Evolutionary conservation across 2,329 filamentous ascomycete species (phyloP).

Genomic region (Basipetospora chlamydospora): DNA sequence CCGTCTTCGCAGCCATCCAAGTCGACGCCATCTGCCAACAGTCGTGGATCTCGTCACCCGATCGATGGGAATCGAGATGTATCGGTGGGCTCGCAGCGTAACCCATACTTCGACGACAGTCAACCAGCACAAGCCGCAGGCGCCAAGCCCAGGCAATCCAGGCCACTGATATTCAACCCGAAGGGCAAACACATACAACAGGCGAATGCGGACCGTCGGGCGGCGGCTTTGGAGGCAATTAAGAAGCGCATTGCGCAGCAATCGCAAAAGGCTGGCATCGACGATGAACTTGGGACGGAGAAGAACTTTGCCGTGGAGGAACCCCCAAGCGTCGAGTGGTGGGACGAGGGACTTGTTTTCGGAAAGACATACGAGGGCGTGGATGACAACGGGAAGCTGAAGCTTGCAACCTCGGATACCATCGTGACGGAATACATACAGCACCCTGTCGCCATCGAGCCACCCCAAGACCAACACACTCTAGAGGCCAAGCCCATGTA

Average conservation of each 20-base stretch:
- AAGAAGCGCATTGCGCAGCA: constrained; percentile 84
- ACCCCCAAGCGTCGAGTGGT: constrained; percentile 90
- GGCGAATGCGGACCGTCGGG: constrained; percentile 73
- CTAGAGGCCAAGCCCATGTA: constrained; percentile 79
- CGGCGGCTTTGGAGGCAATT: constrained; percentile 82
- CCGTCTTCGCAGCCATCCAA: too few species aligned
- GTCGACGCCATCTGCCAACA: too few species aligned
- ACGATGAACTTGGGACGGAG: constrained; percentile 79
- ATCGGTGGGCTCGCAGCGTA: constrained; percentile 19
- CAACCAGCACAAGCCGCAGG: constrained; percentile 42
- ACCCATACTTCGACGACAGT: constrained; percentile 72
- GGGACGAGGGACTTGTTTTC: constrained; percentile 75
- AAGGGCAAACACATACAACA: constrained; percentile 97
- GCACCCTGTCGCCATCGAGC: constrained; percentile 80
- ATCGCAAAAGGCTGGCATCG: constrained; percentile 79
- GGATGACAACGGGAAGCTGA: constrained; percentile 49
- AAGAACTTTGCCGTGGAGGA: constrained; percentile 75
- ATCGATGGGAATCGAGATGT: too few species aligned
- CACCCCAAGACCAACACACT: constrained; percentile 74
- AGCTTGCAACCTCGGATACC: constrained; percentile 62
- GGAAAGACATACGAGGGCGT: constrained; percentile 60
- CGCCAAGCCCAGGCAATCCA: constrained; percentile 51
- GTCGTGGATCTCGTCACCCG: too few species aligned
- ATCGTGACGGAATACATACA: constrained; percentile 88
- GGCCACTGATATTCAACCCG: constrained; percentile 77